phyloP scores from a whole-genome alignment of 2,329 filamentous ascomycete genomes.

The Trichoderma oligosporum region DNA sequence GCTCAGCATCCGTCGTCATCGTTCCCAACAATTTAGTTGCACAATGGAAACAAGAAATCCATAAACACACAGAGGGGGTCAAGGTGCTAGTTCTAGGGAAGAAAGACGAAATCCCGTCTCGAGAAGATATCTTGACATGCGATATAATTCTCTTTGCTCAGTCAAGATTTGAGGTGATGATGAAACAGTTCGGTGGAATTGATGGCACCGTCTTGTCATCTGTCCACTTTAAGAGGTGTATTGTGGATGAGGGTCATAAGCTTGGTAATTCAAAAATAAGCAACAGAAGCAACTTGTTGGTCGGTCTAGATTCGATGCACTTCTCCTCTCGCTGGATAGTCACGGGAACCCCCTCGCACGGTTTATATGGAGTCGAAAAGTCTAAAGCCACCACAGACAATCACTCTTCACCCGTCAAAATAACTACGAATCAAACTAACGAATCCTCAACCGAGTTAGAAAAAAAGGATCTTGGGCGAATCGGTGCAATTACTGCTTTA shows the following conservation, averaged over 20 bases:
- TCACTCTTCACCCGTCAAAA: constrained; percentile 13
- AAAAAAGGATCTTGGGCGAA: constrained; percentile 60
- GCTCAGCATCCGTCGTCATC: constrained; percentile 68
- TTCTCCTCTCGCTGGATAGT: constrained; percentile 81
- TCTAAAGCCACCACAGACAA: neutral
- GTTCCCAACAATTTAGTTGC: constrained; percentile 78
- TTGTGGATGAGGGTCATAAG: constrained; percentile 88
- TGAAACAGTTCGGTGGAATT: constrained; percentile 30
- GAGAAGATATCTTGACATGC: constrained; percentile 57
- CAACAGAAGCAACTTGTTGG: constrained; percentile 53
- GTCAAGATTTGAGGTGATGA: constrained; percentile 63
- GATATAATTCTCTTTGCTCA: constrained; percentile 79
- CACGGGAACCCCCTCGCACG: constrained; percentile 82
- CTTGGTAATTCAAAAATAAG: constrained; percentile 62
- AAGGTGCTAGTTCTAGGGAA: constrained; percentile 61
- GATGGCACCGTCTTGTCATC: constrained; percentile 59
- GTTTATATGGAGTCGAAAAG: constrained; percentile 64
- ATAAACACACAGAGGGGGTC: constrained; percentile 68
- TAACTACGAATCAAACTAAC: constrained; percentile 23
- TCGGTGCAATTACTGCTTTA: constrained; percentile 61
- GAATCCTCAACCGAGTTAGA: constrained; percentile 49
- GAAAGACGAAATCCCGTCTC: constrained; percentile 52
- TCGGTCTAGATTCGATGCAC: constrained; percentile 50
- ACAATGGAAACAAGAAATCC: constrained; percentile 80
- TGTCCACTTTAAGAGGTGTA: constrained; percentile 81